Evolutionary conservation across 2,329 filamentous ascomycete genomes (phyloP).

Genomic region (Sclerotinia glacialis): DNA sequence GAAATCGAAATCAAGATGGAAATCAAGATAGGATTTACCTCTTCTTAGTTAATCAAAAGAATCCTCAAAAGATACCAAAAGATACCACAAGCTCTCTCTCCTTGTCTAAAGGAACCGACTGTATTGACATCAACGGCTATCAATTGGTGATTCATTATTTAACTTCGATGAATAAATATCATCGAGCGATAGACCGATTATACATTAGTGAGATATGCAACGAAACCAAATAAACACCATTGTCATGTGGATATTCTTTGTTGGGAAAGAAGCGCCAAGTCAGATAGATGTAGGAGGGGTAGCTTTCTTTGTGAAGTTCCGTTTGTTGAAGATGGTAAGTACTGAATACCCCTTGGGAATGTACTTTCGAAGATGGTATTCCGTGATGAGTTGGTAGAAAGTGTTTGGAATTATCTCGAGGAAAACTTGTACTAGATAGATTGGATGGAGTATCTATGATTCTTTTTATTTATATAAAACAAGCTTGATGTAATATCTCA

Average conservation of each 20-base stretch:
- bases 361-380: no score
- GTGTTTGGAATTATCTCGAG: not conserved
- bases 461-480: not conserved
- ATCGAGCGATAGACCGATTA: not conserved
- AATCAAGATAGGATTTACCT: no score
- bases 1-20: no score
- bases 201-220: not conserved
- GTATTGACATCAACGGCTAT: not conserved
- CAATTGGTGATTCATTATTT: not conserved
- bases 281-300: not conserved
- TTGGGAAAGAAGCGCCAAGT: not conserved
- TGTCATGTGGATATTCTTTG: no score
- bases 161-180: no score
- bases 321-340: not conserved
- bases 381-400: not conserved
- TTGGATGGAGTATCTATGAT: no score
- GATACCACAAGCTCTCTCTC: no score
- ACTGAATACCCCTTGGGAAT: no score
- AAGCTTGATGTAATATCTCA: not conserved
- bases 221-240: no score
- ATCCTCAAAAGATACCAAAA: no score
- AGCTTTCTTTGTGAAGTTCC: not conserved
- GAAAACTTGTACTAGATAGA: no score
- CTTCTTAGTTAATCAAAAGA: no score
- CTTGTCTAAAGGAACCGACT: not conserved